Evolutionary conservation across 495 filamentous ascomycete species (phyloP).

Genomic region (Cenococcum geophilum): DNA sequence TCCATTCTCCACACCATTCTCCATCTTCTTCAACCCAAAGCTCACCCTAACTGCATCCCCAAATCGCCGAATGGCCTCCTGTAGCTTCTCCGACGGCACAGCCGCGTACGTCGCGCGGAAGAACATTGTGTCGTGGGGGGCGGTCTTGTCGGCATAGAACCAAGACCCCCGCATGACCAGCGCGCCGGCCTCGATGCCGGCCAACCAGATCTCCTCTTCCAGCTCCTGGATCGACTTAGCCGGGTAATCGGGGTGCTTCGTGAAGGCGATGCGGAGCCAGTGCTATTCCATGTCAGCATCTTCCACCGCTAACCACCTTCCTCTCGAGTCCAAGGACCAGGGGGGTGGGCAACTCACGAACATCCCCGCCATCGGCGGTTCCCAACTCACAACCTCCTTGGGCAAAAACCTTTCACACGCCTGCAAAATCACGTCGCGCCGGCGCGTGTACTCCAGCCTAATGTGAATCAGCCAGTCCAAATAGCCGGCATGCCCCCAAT

Average conservation of each 20-base stretch:
- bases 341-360: slow-evolving; percentile 70
- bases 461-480: slow-evolving; percentile 84
- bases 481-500: slow-evolving; percentile 91
- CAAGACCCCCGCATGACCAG: slow-evolving; percentile 77
- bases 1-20: neutral
- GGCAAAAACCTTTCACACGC: slow-evolving; percentile 81
- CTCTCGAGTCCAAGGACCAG: too few relatives aligned
- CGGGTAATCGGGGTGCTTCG: slow-evolving; percentile 56
- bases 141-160: slow-evolving; percentile 64
- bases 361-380: slow-evolving; percentile 84
- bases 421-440: slow-evolving; percentile 68
- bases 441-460: slow-evolving; percentile 71
- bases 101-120: slow-evolving; percentile 88
- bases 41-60: slow-evolving; percentile 60
- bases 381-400: slow-evolving; percentile 73
- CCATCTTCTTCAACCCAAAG: slow-evolving; percentile 44
- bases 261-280: slow-evolving; percentile 76
- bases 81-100: slow-evolving; percentile 66
- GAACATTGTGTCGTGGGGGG: slow-evolving; percentile 56
- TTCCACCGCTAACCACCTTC: too few relatives aligned
- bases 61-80: slow-evolving; percentile 70
- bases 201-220: slow-evolving; percentile 78
- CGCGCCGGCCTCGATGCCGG: slow-evolving; percentile 62
- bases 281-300: too few relatives aligned
- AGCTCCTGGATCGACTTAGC: slow-evolving; percentile 56